Conservation (phyloP, 257 asterid genomes). For the Petunia axillaris region DNA sequence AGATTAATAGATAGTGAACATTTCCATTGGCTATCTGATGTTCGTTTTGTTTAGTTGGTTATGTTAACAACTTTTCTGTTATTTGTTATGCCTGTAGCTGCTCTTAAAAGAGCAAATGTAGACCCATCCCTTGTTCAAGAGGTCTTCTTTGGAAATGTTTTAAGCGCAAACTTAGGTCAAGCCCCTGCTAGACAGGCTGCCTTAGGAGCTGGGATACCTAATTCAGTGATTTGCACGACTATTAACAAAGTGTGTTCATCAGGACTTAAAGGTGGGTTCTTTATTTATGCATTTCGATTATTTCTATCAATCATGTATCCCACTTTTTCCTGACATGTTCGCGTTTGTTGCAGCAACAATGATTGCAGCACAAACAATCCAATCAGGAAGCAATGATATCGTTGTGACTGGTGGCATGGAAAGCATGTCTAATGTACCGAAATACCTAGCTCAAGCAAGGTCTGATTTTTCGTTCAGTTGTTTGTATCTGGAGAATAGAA, state of each 20-base stretch:
- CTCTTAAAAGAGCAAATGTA: conserved; percentile 82
- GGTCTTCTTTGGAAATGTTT: conserved; percentile 94
- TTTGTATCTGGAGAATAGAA: not conserved
- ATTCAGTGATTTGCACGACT: conserved; percentile 87
- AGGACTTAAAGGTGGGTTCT: conserved; percentile 85
- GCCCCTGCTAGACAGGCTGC: conserved; percentile 99
- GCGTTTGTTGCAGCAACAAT: conserved; percentile 61
- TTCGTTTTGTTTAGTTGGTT: conserved; percentile 13
- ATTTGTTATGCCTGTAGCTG: conserved; percentile 55
- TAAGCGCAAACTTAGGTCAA: conserved; percentile 97
- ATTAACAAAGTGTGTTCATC: conserved; percentile 94
- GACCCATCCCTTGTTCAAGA: conserved; percentile 88
- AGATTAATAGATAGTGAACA: conserved; percentile 21
- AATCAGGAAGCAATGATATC: conserved; percentile 72
- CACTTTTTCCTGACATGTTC: conserved; percentile 25
- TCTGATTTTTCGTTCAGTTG: conserved; percentile 33
- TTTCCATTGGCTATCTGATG: not conserved
- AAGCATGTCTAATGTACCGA: conserved; percentile 96
- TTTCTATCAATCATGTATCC: not conserved
- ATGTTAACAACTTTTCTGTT: not conserved
- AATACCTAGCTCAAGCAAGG: conserved; percentile 79
- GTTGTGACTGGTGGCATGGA: conserved; percentile 98
- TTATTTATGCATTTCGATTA: not conserved
- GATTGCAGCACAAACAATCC: conserved; percentile 90
- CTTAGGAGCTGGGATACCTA: conserved; percentile 87